Evolutionary conservation across 129 eudicot species (phyloP).

Genomic region (Oenanthe sinensis): DNA sequence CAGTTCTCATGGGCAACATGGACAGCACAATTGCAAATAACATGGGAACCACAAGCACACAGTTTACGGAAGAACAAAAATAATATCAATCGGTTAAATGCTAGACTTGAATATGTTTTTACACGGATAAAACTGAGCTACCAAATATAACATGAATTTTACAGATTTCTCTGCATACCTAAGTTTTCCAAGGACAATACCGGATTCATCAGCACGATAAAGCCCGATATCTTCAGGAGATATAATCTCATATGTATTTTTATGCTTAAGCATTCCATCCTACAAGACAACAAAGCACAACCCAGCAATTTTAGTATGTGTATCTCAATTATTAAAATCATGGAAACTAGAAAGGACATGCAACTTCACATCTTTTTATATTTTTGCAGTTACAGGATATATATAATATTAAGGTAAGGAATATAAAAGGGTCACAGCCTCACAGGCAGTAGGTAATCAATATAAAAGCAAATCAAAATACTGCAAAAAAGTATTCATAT

Average conservation of each 20-base stretch:
- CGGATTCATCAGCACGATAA: conserved; percentile 71
- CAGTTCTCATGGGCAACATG: not conserved
- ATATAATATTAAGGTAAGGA: not conserved
- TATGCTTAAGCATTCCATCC: conserved; percentile 94
- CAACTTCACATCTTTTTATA: not conserved
- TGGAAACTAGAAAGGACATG: not conserved
- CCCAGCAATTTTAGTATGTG: not conserved
- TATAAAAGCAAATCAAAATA: not conserved
- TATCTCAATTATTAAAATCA: not conserved
- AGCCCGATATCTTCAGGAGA: conserved; percentile 98
- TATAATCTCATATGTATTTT: conserved; percentile 76
- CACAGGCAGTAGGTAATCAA: not conserved
- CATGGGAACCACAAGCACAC: not conserved
- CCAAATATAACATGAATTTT: not conserved
- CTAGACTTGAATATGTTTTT: not conserved
- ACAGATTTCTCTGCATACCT: conserved; percentile 37
- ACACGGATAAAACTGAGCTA: not conserved
- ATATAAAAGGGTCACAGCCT: not conserved
- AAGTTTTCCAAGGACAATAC: conserved; percentile 92
- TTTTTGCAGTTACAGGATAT: not conserved
- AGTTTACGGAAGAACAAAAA: not conserved
- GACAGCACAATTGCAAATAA: not conserved
- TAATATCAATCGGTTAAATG: not conserved
- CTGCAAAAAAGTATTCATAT: not conserved
- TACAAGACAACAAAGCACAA: conserved; percentile 19